Evolutionary conservation across 148 eudicot species (phyloP), one percentile per base, ranked within the genome.

Genomic region (Arbutus unedo): DNA sequence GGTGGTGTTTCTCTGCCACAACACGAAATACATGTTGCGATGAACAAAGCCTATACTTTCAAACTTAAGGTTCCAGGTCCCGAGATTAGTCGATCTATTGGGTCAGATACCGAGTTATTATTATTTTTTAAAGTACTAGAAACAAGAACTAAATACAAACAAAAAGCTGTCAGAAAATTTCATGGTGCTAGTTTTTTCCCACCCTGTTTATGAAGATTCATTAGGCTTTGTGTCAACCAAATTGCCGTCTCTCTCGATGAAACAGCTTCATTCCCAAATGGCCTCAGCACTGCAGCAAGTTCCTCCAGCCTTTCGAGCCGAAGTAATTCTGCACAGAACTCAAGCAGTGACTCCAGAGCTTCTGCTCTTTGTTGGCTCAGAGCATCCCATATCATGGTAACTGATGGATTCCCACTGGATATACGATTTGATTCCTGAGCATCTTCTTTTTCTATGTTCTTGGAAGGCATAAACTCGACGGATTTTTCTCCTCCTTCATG

Each of bases 191-290:
- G 71, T 66, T 11, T 66, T 66, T 31, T 66, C 16, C 90, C 89
- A 6, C 75, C 80, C 45, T 88, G 84, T 78, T 93, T 91, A 66
- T 92, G 94, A 19, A 93, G 92, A 79, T 87, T 93, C 83, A 96
- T 93, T 62, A 96, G 87, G 89, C 98, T 96, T 88, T 96, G 93
- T 4, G 99, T 94, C 82, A 96, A 82, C 99, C 99, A 96, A 53
- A 96, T 96, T 38, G 99, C 98, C 43, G 98, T 96, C 87, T 96
- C 99, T 44, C 99, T 88, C 16, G 98, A 96, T 8, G 99, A 96
- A 8, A 96, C 97, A 3, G 88, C 81, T 67, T 96, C 99, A 76
- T 93, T 98, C 56, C 99, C 98, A 84, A 96, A 96, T 19, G 99
- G 97, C 84, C 90, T 91, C 13, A 96, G 87, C 85, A 96, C 93